Evolutionary conservation across 306 rosid species (phyloP), one percentile per base, ranked within the genome.

Genomic region (Psophocarpus tetragonolobus): DNA sequence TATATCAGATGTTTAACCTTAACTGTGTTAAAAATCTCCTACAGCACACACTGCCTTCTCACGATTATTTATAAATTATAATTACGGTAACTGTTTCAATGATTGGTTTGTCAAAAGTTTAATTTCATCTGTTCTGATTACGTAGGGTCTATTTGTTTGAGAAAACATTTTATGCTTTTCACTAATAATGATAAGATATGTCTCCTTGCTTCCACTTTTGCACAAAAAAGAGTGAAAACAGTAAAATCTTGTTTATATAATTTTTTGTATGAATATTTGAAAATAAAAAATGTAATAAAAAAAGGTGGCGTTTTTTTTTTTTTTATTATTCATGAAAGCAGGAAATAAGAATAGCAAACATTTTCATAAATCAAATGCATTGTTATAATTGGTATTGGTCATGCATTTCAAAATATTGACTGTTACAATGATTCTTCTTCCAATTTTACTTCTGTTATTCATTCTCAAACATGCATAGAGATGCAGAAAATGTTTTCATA

Each of bases 41-140:
- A 24, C 50, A 65, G 20, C 41, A 23, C 26, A 36, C 33, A 14
- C 7, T 63, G 71, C 53, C 45, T 32, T 14, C 62, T 75, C 29
- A 61, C 60, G 58, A 13, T 66, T 70, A 60, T 80, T 69, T 61
- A 74, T 74, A 20, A 60, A 75, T 69, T 61, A 74, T 74, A 20
- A 38, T 60, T 48, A 38, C 36, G 61, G 8, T 48, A 18, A 36
- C 56, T 14, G 8, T 64, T 56, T 27, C 5, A 32, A 6, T 23
- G 56, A 42, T 68, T 60, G 18, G 68, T 50, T 21, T 68, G 62
- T 45, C 6, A 56, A 73, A 71, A 12, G 3, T 45, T 78, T 36
- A 66, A 29, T 20, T 72, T 9, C 73, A 56, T 33, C 30, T 62
- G n/a, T n/a, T n/a, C n/a, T n/a, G n/a, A n/a, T 39, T 60, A 26